phyloP scores from a whole-genome alignment of 2,329 filamentous ascomycete species.

The Fusarium goolgardi region DNA sequence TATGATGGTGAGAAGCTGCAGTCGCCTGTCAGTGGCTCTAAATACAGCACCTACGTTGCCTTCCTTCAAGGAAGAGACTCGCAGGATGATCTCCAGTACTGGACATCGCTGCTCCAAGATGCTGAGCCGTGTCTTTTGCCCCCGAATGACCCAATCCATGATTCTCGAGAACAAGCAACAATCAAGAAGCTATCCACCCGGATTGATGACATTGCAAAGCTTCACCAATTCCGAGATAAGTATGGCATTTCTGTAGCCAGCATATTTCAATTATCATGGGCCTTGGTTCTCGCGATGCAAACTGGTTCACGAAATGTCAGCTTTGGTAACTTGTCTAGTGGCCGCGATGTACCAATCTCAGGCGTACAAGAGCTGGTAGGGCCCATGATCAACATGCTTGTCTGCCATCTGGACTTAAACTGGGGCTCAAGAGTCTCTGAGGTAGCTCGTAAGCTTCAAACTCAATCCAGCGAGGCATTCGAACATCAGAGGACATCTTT shows the following conservation, averaged over 20 bases:
- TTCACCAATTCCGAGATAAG: conserved; percentile 2
- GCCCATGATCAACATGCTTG: conserved; percentile 8
- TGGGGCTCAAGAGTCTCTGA: not conserved
- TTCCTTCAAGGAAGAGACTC: not conserved
- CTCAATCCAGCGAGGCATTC: not conserved
- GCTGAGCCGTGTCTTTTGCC: conserved; percentile 1
- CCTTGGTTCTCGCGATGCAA: conserved; percentile 2
- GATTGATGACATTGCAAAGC: not conserved
- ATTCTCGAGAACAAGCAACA: not conserved
- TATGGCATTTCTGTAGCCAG: not conserved
- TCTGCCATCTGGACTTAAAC: not conserved
- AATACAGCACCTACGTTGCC: conserved; percentile 1
- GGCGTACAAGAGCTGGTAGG: conserved; percentile 2
- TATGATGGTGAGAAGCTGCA: not conserved
- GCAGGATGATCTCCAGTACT: conserved; percentile 3
- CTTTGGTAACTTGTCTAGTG: conserved; percentile 5
- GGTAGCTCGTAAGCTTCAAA: conserved; percentile 1
- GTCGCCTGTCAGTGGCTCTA: not conserved
- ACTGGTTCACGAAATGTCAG: conserved; percentile 1
- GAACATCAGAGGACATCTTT: conserved; percentile 6
- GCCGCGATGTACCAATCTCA: conserved; percentile 1
- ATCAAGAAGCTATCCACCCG: not conserved
- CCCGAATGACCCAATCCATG: not conserved
- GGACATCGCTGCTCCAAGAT: not conserved
- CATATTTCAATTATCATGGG: conserved; percentile 1